A percentile compares a stretch with the other conserved stretches of the same genome.
Conservation (phyloP, 1,284 basidiomycete species). For the Grifola frondosa region DNA sequence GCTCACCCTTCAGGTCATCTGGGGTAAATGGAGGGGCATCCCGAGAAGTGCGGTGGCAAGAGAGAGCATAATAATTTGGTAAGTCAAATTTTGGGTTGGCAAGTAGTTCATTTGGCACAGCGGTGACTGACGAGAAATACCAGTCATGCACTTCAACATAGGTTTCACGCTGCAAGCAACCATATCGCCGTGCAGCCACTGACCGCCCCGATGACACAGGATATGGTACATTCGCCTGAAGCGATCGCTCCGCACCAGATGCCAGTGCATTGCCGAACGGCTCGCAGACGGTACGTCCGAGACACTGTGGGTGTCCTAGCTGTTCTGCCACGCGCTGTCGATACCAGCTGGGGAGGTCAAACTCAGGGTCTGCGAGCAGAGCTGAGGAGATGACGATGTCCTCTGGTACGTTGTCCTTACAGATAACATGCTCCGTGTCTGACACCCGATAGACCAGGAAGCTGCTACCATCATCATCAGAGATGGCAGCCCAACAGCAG, state of each 20-base stretch:
- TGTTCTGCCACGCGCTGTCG: slow-evolving; percentile 8
- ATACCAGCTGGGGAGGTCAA: slow-evolving; percentile 9
- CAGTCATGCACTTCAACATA: slow-evolving; percentile 2
- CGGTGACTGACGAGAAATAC: neutral
- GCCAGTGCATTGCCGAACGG: slow-evolving; percentile 4
- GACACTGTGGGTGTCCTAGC: slow-evolving; percentile 1
- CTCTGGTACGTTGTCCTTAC: neutral
- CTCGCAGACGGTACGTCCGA: neutral
- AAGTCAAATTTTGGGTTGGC: slow-evolving; percentile 10
- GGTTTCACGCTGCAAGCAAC: neutral
- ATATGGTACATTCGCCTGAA: neutral
- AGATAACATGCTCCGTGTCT: neutral
- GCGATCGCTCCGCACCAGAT: neutral
- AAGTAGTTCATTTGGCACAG: neutral
- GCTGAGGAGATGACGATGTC: slow-evolving; percentile 1
- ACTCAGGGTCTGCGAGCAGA: neutral
- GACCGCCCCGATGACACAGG: neutral
- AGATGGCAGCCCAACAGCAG: neutral
- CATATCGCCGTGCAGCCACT: neutral
- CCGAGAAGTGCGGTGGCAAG: neutral
- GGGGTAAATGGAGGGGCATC: neutral
- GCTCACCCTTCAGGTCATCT: slow-evolving; percentile 10
- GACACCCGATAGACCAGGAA: neutral
- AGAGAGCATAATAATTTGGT: slow-evolving; percentile 8
- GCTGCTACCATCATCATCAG: neutral